A percentile compares a stretch with the other conserved stretches of the same genome.
phyloP scores from a whole-genome alignment of 2,329 filamentous ascomycete species.

The Phialophora expanda region DNA sequence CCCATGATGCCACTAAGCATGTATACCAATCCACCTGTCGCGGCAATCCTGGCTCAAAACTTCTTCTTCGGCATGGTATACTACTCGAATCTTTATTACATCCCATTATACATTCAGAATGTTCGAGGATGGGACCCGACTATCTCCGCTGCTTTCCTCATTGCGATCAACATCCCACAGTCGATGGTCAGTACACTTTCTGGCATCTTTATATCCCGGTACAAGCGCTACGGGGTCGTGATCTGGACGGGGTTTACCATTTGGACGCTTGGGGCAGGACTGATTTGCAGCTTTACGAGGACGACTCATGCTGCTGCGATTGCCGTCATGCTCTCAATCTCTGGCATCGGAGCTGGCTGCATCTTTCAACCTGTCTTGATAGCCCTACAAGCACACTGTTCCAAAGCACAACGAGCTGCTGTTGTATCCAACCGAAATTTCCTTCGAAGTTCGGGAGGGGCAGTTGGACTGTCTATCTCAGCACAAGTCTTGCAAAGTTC shows the following conservation, averaged over 20 bases:
- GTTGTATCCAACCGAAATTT: conserved; percentile 69
- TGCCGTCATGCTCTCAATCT: conserved; percentile 56
- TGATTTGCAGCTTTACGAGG: conserved; percentile 57
- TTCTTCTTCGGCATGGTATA: conserved; percentile 24
- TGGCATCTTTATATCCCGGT: conserved; percentile 64
- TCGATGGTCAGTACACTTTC: conserved; percentile 47
- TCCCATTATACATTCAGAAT: conserved; percentile 20
- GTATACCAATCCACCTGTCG: conserved; percentile 16
- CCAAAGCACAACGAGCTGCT: conserved; percentile 64
- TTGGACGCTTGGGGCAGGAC: conserved; percentile 60
- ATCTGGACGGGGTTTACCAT: conserved; percentile 34
- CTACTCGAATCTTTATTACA: conserved; percentile 19
- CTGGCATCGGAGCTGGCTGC: conserved; percentile 61
- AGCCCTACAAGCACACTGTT: conserved; percentile 63
- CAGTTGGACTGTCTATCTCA: conserved; percentile 63
- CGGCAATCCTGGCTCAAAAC: conserved; percentile 21
- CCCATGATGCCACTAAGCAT: conserved; percentile 60
- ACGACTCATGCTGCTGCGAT: conserved; percentile 57
- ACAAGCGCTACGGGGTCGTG: conserved; percentile 57
- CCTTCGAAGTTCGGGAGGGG: conserved; percentile 63
- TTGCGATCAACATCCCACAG: conserved; percentile 21
- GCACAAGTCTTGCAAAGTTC: conserved; percentile 54
- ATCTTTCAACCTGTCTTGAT: conserved; percentile 61
- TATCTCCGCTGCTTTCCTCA: conserved; percentile 15
- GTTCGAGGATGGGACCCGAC: conserved; percentile 15